Evolutionary conservation across 2,329 filamentous ascomycete species (phyloP).

Genomic region (Fusarium circinatum): DNA sequence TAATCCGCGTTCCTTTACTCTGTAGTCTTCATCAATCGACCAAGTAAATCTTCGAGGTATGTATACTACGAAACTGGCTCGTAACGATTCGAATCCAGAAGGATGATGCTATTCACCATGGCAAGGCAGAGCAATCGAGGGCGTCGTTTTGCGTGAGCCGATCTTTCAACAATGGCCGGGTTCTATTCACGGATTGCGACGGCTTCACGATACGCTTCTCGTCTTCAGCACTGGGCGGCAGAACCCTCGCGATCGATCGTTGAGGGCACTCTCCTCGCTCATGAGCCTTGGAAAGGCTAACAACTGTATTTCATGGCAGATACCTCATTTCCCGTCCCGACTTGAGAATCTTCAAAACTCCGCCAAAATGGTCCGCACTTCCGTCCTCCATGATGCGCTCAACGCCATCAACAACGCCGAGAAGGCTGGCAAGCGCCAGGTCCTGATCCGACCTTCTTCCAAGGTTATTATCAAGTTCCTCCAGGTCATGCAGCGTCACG

Average conservation of each 20-base stretch:
- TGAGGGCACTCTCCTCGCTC: slow-evolving; percentile 78
- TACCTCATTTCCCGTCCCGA: slow-evolving; percentile 73
- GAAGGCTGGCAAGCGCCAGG: slow-evolving; percentile 99
- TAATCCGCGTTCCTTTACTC: slow-evolving; percentile 34
- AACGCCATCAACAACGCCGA: slow-evolving; percentile 99
- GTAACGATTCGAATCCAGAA: slow-evolving; percentile 49
- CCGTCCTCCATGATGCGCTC: slow-evolving; percentile 98
- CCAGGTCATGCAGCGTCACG: slow-evolving; percentile 98
- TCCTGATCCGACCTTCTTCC: slow-evolving; percentile 95
- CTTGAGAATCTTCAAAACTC: slow-evolving; percentile 80
- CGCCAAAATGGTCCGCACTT: slow-evolving; percentile 98
- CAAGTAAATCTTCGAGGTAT: slow-evolving; percentile 56
- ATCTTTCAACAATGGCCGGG: slow-evolving; percentile 26
- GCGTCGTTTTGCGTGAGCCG: slow-evolving; percentile 41
- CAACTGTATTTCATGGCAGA: slow-evolving; percentile 59
- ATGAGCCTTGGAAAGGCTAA: slow-evolving; percentile 69
- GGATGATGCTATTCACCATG: slow-evolving; percentile 61
- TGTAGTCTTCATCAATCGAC: slow-evolving; percentile 42
- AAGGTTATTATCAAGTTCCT: slow-evolving; percentile 99
- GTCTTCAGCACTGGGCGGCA: slow-evolving; percentile 74
- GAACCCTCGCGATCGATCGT: slow-evolving; percentile 69
- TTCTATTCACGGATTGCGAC: slow-evolving; percentile 21
- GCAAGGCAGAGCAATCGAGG: slow-evolving; percentile 71
- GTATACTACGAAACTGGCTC: slow-evolving; percentile 52
- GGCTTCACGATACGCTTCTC: slow-evolving; percentile 68